Evolutionary conservation across 169 alveolate genomes (phyloP), one percentile per base, ranked within the genome.

Genomic region (Ichthyophthirius multifiliis): DNA sequence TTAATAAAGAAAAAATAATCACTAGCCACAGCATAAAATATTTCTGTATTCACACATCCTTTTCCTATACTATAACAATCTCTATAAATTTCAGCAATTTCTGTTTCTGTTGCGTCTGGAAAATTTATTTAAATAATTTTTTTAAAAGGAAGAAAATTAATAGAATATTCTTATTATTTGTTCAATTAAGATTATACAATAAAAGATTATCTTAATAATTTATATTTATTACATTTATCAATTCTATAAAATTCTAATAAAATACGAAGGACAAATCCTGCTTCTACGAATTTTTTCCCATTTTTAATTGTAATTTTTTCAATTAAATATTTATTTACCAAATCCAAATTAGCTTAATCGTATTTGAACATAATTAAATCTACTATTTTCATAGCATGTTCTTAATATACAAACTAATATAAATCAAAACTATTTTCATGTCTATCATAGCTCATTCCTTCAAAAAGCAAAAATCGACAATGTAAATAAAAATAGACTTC

Each of bases 401-500:
- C 30, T 20, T 39, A 1, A 13, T 35, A 13, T 0, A 79, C 55
- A 16, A 34, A 64, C 13, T 65, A 47, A 41, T 43, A 9, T 9
- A 78, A 44, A 18, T 79, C 27, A 67, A 27, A 79, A n/a, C 32
- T n/a, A n/a, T n/a, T 9, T 3, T 20, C n/a, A 1, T 78, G 44
- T 0, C 12, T 15, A 32, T 16, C 67, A 5, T 45, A 6, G 5
- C 13, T 45, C 5, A 45, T 13, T 20, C 90, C 90, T 43, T 74
- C 74, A 48, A 83, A 67, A 16, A 84, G 39, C n/a, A 73, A 16
- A 63, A n/a, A 34, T 44, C 90, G 23, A 43, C 74, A 65, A 45
- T 84, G 87, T 20, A 79, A 39, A 47, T 43, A 84, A 63, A 84
- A 84, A 27, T 43, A 76, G 13, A 84, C 63, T 45, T 84, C 90